Evolutionary conservation across 768 basidiomycete species (phyloP).

Genomic region (Pleurotus platypus): DNA sequence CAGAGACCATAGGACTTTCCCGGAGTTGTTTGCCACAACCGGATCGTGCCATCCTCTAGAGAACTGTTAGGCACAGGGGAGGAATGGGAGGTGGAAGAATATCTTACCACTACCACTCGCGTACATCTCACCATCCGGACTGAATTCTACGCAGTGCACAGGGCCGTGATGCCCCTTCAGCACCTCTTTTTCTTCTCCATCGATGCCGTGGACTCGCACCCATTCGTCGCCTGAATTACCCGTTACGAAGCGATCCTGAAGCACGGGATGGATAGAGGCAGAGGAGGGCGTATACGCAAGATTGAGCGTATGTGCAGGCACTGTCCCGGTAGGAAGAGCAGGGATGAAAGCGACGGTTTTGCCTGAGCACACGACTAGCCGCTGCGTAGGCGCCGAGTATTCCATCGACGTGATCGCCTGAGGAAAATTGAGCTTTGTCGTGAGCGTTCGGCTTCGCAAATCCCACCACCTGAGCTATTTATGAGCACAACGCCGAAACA

Average conservation of each 20-base stretch:
- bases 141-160: slow-evolving; percentile 90
- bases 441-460: slow-evolving; percentile 70
- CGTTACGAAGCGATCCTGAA: slow-evolving; percentile 88
- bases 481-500: slow-evolving; percentile 13
- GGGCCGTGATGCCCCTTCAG: slow-evolving; percentile 98
- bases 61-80: slow-evolving; percentile 10
- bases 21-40: slow-evolving; percentile 96
- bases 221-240: slow-evolving; percentile 91
- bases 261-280: slow-evolving; percentile 89
- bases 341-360: slow-evolving; percentile 92
- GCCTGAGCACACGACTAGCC: slow-evolving; percentile 87
- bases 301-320: slow-evolving; percentile 70
- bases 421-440: slow-evolving; percentile 67
- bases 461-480: slow-evolving; percentile 85
- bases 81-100: slow-evolving; percentile 5
- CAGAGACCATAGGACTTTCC: slow-evolving; percentile 91
- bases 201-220: slow-evolving; percentile 91
- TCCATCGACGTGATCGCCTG: slow-evolving; percentile 94
- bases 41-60: slow-evolving; percentile 87
- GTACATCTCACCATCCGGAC: slow-evolving; percentile 96
- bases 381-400: slow-evolving; percentile 73
- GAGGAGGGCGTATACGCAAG: slow-evolving; percentile 89
- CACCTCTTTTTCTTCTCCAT: slow-evolving; percentile 87
- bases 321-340: slow-evolving; percentile 56
- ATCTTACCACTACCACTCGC: slow-evolving; percentile 92